These are phyloP conservation scores for Beverwykella pulmonaria DNA, from an alignment of 495 filamentous ascomycete species.

Conservation along the genomic window DNA sequence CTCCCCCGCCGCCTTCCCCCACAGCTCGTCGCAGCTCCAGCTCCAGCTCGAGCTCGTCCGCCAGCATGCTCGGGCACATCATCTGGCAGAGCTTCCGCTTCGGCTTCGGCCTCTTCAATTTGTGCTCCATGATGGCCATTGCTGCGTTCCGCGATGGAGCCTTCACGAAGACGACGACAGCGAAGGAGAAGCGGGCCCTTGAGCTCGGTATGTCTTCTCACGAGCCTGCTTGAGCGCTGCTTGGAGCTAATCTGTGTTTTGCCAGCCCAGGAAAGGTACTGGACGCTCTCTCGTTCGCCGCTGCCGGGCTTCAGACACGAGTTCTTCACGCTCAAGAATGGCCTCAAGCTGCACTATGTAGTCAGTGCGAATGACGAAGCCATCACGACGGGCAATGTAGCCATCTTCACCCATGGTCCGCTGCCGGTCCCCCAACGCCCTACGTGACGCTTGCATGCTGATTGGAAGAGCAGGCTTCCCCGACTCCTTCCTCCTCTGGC, in stretches of 20 bases:
- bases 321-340: slow-evolving; percentile 52
- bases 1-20: background rate
- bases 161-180: slow-evolving; percentile 13
- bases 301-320: slow-evolving; percentile 50
- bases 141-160: slow-evolving; percentile 25
- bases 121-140: slow-evolving; percentile 10
- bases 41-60: background rate
- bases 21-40: background rate
- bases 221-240: background rate
- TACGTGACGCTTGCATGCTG: background rate
- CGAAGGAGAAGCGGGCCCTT: slow-evolving; percentile 29
- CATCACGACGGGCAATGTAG: slow-evolving; percentile 45
- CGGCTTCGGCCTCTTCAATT: slow-evolving; percentile 26
- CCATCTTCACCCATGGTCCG: slow-evolving; percentile 58
- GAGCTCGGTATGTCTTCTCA: slow-evolving; percentile 22
- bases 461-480: slow-evolving; percentile 50
- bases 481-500: slow-evolving; percentile 60
- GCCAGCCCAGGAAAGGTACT: slow-evolving; percentile 45
- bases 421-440: background rate
- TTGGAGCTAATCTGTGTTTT: background rate
- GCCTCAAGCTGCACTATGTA: slow-evolving; percentile 58
- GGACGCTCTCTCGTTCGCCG: slow-evolving; percentile 51
- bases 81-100: slow-evolving; percentile 23
- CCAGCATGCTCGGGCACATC: slow-evolving; percentile 8
- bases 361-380: slow-evolving; percentile 20